A percentile compares a stretch with the other conserved stretches of the same genome.
phyloP scores from a whole-genome alignment of 306 rosid species.

The Neltuma alba region DNA sequence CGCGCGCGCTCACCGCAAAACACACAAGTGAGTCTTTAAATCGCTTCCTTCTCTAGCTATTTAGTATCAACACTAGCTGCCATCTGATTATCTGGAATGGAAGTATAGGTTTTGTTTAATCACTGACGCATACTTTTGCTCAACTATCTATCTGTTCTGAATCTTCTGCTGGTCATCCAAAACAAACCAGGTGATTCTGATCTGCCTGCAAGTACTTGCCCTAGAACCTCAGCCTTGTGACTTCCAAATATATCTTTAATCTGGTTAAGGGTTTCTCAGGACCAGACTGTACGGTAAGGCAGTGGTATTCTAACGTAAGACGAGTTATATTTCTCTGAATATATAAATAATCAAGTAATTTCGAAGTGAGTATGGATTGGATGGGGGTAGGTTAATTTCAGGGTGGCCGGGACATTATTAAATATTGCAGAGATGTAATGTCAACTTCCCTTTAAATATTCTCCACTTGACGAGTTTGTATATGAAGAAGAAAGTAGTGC shows the following conservation, averaged over 20 bases:
- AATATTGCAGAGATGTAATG: constrained; percentile 41
- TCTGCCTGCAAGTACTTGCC: not conserved
- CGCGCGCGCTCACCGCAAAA: too few relatives aligned
- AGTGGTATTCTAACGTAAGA: not conserved
- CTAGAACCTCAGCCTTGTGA: not conserved
- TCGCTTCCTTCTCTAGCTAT: not conserved
- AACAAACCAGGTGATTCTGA: not conserved
- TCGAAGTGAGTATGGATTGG: not conserved
- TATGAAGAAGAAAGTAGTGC: not conserved
- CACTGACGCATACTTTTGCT: not conserved
- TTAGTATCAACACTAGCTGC: not conserved
- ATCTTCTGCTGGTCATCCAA: not conserved
- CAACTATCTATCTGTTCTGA: not conserved
- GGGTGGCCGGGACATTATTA: constrained; percentile 33
- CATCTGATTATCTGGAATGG: not conserved
- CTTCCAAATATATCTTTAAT: constrained; percentile 1
- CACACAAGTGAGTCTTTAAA: not conserved
- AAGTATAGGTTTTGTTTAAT: not conserved
- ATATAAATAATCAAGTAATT: constrained; percentile 30
- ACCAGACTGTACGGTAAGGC: not conserved
- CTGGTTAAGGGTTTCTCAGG: not conserved
- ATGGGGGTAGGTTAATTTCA: constrained; percentile 18
- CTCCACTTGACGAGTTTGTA: constrained; percentile 33
- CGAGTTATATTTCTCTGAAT: not conserved
- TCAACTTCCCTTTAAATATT: constrained; percentile 38